These are phyloP conservation scores for Colletotrichum lentis DNA, from an alignment of 2,329 filamentous ascomycete species.

Conservation along the genomic window DNA sequence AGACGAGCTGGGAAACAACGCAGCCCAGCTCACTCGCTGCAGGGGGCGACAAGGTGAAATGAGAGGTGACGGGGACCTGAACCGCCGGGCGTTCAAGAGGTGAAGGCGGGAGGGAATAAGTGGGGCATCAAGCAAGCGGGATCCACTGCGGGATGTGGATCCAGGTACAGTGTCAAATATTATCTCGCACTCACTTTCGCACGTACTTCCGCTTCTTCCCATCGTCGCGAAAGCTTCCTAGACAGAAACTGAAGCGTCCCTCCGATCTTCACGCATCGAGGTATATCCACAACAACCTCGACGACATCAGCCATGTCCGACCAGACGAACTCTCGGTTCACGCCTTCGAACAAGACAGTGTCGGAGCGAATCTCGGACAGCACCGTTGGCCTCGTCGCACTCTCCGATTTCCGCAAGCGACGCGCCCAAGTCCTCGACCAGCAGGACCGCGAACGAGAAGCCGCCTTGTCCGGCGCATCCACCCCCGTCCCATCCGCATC, in stretches of 20 bases:
- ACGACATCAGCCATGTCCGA: slow-evolving; percentile 52
- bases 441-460: slow-evolving; percentile 82
- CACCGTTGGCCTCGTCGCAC: slow-evolving; percentile 88
- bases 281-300: background rate
- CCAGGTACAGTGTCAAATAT: slow-evolving; percentile 1
- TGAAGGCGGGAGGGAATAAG: slow-evolving; percentile 22
- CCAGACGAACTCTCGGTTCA: slow-evolving; percentile 67
- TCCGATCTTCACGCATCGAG: background rate
- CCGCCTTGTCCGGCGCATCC: slow-evolving; percentile 56
- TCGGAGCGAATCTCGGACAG: slow-evolving; percentile 84
- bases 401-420: slow-evolving; percentile 95
- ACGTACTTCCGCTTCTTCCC: slow-evolving; percentile 6
- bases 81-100: background rate
- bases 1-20: slow-evolving; percentile 8
- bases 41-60: background rate
- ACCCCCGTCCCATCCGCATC: slow-evolving; percentile 60
- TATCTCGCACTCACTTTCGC: background rate
- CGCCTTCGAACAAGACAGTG: slow-evolving; percentile 76
- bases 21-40: slow-evolving; percentile 22
- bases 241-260: background rate
- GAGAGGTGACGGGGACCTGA: background rate
- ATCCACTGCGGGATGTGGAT: slow-evolving; percentile 30
- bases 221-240: background rate
- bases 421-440: slow-evolving; percentile 93
- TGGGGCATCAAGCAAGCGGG: slow-evolving; percentile 30